Evolutionary conservation across 768 basidiomycete genomes (phyloP).

Genomic region (Melanogaster broomeanus): DNA sequence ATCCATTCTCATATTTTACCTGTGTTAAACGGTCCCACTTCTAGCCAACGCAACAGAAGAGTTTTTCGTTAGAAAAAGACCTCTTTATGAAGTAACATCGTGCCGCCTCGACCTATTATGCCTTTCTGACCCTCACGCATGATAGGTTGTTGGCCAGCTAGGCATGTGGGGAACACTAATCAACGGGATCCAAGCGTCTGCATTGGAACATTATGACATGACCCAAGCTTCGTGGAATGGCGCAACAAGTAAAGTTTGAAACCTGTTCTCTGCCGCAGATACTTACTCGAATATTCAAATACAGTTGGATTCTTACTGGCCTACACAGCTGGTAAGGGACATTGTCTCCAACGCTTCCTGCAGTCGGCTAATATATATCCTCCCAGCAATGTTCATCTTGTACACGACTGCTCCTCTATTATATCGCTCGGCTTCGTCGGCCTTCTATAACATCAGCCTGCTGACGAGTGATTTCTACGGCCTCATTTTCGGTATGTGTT

Average conservation of each 20-base stretch:
- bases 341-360: not conserved
- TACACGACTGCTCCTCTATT: constrained; percentile 86
- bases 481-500: constrained; percentile 60
- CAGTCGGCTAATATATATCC: not conserved
- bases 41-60: constrained; percentile 88
- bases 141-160: constrained; percentile 76
- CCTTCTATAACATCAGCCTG: constrained; percentile 82
- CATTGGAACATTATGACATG: constrained; percentile 71
- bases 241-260: constrained; percentile 59
- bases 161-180: constrained; percentile 85
- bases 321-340: constrained; percentile 44
- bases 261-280: constrained; percentile 28
- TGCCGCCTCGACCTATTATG: no score
- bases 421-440: constrained; percentile 83
- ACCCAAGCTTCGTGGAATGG: constrained; percentile 71
- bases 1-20: not conserved
- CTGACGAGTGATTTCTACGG: constrained; percentile 91
- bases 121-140: not conserved
- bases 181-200: constrained; percentile 76
- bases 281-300: not conserved
- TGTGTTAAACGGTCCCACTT: not conserved
- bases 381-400: constrained; percentile 73
- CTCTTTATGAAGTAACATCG: constrained; percentile 67
- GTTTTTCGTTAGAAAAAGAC: constrained; percentile 76
- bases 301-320: constrained; percentile 55